Evolutionary conservation across 2,329 filamentous ascomycete genomes (phyloP).

Genomic region (Alternaria conjuncta): DNA sequence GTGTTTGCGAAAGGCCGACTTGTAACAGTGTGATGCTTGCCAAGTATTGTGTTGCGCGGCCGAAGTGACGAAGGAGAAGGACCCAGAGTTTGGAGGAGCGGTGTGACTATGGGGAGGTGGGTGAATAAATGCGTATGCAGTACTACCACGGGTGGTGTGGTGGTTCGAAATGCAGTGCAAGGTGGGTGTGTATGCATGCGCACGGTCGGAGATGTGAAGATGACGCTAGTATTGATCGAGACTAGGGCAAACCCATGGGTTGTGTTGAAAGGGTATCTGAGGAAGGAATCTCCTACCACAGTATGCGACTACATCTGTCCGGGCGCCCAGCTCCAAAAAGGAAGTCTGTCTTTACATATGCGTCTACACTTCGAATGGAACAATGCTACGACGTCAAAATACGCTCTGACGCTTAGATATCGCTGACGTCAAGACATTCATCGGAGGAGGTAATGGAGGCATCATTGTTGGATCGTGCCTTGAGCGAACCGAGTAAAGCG

Average conservation of each 20-base stretch:
- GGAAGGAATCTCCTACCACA: neutral
- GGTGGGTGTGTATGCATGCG: neutral
- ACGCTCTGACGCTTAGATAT: neutral
- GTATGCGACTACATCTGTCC: neutral
- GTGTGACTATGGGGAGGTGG: conserved; percentile 2
- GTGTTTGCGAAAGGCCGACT: conserved; percentile 9
- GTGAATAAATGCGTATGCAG: neutral
- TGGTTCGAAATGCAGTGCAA: neutral
- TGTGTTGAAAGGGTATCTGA: neutral
- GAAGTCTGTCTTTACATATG: neutral
- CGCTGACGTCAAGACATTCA: conserved; percentile 17
- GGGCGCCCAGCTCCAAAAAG: neutral
- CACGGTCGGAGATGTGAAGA: neutral
- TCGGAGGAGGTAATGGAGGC: conserved; percentile 8
- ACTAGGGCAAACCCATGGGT: neutral
- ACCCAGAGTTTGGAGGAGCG: neutral
- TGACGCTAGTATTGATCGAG: neutral
- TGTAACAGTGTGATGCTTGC: neutral
- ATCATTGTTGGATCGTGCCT: conserved; percentile 14
- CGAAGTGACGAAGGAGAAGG: neutral
- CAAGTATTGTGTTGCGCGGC: neutral
- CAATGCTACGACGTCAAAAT: neutral
- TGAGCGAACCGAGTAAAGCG: neutral
- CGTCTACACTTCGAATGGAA: neutral
- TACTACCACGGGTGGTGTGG: neutral